Evolutionary conservation across 2,329 filamentous ascomycete genomes (phyloP).

Genomic region (Bipolaris victoriae): DNA sequence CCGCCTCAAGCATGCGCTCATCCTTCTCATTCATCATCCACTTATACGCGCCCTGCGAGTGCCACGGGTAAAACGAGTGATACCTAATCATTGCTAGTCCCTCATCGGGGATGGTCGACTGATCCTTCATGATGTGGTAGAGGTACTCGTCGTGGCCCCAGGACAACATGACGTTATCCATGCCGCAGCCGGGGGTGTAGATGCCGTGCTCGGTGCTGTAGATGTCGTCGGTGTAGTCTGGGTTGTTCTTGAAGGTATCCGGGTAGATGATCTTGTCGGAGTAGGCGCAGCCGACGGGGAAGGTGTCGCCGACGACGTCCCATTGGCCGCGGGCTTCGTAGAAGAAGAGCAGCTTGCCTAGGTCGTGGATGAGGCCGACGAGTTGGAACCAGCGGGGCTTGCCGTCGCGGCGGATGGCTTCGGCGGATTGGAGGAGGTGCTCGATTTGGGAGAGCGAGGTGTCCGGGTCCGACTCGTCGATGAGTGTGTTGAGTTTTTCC

Average conservation of each 20-base stretch:
- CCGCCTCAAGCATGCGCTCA: conserved; percentile 77
- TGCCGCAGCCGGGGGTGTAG: conserved; percentile 77
- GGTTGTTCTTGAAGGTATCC: conserved; percentile 77
- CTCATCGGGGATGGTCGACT: conserved; percentile 78
- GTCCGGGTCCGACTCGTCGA: conserved; percentile 91
- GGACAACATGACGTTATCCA: conserved; percentile 86
- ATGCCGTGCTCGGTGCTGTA: conserved; percentile 81
- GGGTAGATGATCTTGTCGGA: conserved; percentile 81
- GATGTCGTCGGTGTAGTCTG: conserved; percentile 72
- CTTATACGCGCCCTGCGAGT: conserved; percentile 77
- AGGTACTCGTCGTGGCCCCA: conserved; percentile 92
- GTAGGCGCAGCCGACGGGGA: conserved; percentile 78
- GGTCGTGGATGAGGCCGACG: conserved; percentile 77
- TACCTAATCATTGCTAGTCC: conserved; percentile 92
- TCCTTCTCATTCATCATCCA: conserved; percentile 87
- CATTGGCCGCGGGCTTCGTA: conserved; percentile 86
- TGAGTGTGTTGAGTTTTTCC: conserved; percentile 87
- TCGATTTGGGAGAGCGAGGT: conserved; percentile 87
- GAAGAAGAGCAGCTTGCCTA: conserved; percentile 81
- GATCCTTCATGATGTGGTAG: conserved; percentile 84
- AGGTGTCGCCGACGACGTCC: conserved; percentile 90
- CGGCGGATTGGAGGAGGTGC: conserved; percentile 85
- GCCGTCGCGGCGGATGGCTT: conserved; percentile 85
- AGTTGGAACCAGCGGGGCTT: conserved; percentile 84
- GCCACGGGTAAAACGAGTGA: conserved; percentile 94